Conservation (phyloP, 176 grass and related monocot genomes). For the Carex kokanica region DNA sequence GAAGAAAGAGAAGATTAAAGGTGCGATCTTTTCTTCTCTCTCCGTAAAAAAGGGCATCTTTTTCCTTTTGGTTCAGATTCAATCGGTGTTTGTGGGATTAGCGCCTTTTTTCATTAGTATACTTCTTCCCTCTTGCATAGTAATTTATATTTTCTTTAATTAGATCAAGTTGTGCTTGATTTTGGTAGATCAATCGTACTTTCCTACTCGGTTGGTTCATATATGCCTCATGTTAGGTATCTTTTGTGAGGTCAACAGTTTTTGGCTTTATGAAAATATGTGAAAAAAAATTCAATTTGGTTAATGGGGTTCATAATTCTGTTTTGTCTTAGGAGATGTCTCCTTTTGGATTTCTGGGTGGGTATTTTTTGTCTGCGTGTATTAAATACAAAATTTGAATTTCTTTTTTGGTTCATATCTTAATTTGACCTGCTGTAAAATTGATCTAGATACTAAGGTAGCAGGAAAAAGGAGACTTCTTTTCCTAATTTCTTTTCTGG, state of each 20-base stretch:
- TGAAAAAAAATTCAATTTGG: background rate
- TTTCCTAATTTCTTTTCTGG: too few relatives aligned
- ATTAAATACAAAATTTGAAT: background rate
- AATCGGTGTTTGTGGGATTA: background rate
- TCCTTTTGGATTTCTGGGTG: background rate
- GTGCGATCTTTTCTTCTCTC: background rate
- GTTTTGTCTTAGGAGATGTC: background rate
- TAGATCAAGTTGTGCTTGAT: background rate
- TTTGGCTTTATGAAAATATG: background rate
- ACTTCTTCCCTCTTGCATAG: background rate
- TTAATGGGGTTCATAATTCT: background rate
- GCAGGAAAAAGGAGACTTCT: background rate
- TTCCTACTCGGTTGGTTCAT: background rate
- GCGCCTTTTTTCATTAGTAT: background rate
- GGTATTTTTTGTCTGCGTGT: background rate
- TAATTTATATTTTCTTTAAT: background rate
- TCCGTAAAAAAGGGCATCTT: background rate
- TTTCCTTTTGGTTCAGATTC: background rate
- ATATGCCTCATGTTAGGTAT: background rate
- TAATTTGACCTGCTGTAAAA: background rate
- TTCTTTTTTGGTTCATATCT: background rate
- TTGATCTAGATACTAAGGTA: background rate
- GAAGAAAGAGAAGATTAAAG: background rate
- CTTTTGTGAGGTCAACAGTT: background rate
- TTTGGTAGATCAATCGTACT: background rate